Base-by-base conservation (phyloP, 2,329 filamentous ascomycete genomes). In the Akanthomyces lecanii region DNA sequence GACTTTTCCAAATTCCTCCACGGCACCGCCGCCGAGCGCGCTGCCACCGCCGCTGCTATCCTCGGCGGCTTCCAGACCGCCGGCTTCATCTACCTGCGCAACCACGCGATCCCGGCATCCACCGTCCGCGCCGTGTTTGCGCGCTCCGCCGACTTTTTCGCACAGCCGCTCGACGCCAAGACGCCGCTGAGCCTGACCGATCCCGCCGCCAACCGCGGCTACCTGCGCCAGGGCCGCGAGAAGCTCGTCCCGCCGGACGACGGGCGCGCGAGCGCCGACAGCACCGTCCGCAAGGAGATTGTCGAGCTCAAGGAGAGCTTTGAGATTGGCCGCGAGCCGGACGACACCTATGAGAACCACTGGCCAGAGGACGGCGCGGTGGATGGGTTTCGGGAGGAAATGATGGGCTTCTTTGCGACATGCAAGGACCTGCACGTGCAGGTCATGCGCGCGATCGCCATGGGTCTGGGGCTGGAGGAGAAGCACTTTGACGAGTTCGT, bases 1-100 rank as follows among this genome's bases (percentile, higher is more conserved):
- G 87, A 96, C 80, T 93, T 96, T 73, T 85, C 85, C 14, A 81
- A 81, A 50, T 95, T 93, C 75, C 84, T 91, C 28, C 75, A 81
- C 63, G 89, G 89, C 40, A 81, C 82, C 23, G 77, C 83, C 0
- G 70, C 80, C 11, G 79, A 89, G 67, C 89, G 88, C 68, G 78
- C 82, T 57, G 76, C 82, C 50, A 86, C 90, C 1, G 92, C 92
- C 25, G 76, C 85, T 60, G 85, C 89, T 47, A 87, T 97, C 68
- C 86, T 94, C 14, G 72, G 86, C 60, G 92, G 91, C 48, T 96
- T 97, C 78, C 89, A 92, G 70, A 88, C 84, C 1, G 90, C 92
- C 2, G 93, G 93, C 63, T 97, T 97, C 79, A 85, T 97, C 71
- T 97, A 97, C 76, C 85, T 96, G 45, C 88, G 88, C 69, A 90